Conservation (phyloP, 805 yeast genomes). For the Candida hispaniensis region DNA sequence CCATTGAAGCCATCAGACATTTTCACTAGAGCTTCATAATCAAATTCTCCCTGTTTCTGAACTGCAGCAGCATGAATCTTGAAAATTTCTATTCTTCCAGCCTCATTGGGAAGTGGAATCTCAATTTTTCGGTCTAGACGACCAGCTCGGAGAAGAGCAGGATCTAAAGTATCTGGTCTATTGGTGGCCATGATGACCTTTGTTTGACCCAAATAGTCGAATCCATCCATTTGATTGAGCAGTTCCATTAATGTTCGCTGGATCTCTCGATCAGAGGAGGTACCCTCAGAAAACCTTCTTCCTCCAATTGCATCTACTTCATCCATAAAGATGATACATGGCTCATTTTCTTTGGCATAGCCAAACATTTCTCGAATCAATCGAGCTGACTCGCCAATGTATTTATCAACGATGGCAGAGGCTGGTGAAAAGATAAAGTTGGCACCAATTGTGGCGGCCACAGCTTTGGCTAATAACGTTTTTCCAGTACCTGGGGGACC, state of each 20-base stretch:
- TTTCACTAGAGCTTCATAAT: constrained; percentile 92
- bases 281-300: constrained; percentile 93
- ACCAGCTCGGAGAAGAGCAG: constrained; percentile 95
- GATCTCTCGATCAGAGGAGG: constrained; percentile 96
- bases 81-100: constrained; percentile 85
- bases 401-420: constrained; percentile 93
- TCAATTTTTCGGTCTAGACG: constrained; percentile 94
- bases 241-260: constrained; percentile 97
- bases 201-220: constrained; percentile 91
- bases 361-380: constrained; percentile 96
- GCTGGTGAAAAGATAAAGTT: constrained; percentile 98
- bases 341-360: constrained; percentile 95
- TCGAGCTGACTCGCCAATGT: constrained; percentile 96
- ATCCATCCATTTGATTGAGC: constrained; percentile 97
- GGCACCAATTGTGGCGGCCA: constrained; percentile 97
- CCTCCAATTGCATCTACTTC: constrained; percentile 99
- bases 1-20: constrained; percentile 99
- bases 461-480: constrained; percentile 91
- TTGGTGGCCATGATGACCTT: constrained; percentile 99
- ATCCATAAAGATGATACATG: constrained; percentile 97
- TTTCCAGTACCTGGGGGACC: constrained; percentile 99
- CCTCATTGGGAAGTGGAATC: constrained; percentile 91
- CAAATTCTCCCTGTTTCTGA: constrained; percentile 87
- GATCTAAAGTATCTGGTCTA: constrained; percentile 96
- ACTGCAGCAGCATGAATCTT: constrained; percentile 85